These are phyloP conservation scores for Aspergillus ruber DNA, from an alignment of 2,329 filamentous ascomycete species.

Conservation along the genomic window DNA sequence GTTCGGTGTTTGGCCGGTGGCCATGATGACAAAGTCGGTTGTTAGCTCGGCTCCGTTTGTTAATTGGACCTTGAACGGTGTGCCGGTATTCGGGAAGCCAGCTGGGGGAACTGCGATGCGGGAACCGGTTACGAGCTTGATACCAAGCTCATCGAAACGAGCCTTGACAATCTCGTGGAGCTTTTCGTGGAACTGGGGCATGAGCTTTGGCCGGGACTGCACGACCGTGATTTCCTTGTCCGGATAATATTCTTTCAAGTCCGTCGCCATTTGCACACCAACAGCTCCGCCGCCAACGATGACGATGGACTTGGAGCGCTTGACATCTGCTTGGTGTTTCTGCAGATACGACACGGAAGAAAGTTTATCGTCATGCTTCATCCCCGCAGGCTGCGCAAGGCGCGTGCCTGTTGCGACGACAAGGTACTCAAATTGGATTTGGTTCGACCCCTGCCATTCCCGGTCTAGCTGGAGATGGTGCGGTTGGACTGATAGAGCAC, in stretches of 20 bases:
- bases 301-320: conserved; percentile 23
- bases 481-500: conserved; percentile 23
- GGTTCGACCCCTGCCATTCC: conserved; percentile 26
- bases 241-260: conserved; percentile 44
- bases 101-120: conserved; percentile 20
- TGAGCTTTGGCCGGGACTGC: conserved; percentile 39
- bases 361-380: conserved; percentile 27
- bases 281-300: conserved; percentile 46
- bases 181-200: conserved; percentile 27
- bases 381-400: conserved; percentile 27
- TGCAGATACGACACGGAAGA: conserved; percentile 28
- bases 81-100: conserved; percentile 22
- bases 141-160: conserved; percentile 28
- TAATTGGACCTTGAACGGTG: conserved; percentile 21
- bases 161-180: conserved; percentile 25
- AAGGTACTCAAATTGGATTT: conserved; percentile 28
- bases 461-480: conserved; percentile 26
- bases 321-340: conserved; percentile 25
- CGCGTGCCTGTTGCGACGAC: conserved; percentile 29
- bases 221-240: conserved; percentile 43
- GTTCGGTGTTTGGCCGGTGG: conserved; percentile 45
- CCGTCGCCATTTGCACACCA: conserved; percentile 46
- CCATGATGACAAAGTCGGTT: conserved; percentile 38
- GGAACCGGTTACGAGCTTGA: conserved; percentile 24
- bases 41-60: conserved; percentile 27